Evolutionary conservation across 2,329 filamentous ascomycete genomes (phyloP), one percentile per base, ranked within the genome.

Genomic region (Microsporum audouinii): DNA sequence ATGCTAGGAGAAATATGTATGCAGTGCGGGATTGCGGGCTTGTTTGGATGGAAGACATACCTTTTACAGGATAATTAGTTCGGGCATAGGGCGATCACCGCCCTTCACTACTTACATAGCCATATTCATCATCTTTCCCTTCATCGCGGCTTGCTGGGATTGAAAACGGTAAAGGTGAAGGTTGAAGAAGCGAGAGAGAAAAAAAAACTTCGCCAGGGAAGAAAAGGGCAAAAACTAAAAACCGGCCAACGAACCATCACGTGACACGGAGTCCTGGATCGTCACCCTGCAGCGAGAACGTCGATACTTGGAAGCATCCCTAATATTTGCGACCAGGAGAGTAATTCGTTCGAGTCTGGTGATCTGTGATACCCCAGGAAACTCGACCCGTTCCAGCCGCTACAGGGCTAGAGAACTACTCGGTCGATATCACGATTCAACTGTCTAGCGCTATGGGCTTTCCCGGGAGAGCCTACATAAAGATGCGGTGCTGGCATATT

Each of bases 1-100:
- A 89, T 81, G 53, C 60, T 56, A 55, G 60, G 62, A 51, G 41
- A n/a, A 61, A 55, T 39, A 2, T 41, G 10, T 43, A 14, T 45
- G 33, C 49, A 12, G 29, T 36, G 49, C 23, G 49, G 29, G 14
- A 55, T n/a, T 31, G 31, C 31, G 31, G 23, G 8, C 8, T 10
- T 29, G 14, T n/a, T 23, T 1, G 31, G 17, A 14, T 2, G 2
- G 14, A n/a, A n/a, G 31, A 55, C 49, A 12, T 34, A 55, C 49
- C 49, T 55, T 34, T 55, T 47, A 47, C 17, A 43, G 43, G 1
- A 47, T 4, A 3, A 17, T 47, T 39, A 39, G 17, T 23, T 23
- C 17, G 17, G 5, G 4, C 10, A 5, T 23, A 49, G 23, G 23
- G 12, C 27, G 23, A 49, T 49, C 45, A 49, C 17, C 17, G 17